Evolutionary conservation across 2,329 filamentous ascomycete genomes (phyloP).

Genomic region (Phoma sp.): DNA sequence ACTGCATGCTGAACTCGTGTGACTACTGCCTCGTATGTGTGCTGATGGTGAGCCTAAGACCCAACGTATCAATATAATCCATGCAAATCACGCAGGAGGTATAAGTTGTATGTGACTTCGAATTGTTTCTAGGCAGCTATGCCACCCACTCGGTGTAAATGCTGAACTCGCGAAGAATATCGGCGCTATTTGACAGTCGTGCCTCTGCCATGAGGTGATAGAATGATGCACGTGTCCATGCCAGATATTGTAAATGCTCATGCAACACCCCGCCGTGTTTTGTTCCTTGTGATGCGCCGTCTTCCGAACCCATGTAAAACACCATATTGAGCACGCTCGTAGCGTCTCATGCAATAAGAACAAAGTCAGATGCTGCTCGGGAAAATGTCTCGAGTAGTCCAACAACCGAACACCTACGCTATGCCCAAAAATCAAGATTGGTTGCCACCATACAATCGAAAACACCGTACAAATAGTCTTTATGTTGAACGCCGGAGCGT

Average conservation of each 20-base stretch:
- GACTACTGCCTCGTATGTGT: background rate
- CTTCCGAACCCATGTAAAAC: conserved; percentile 22
- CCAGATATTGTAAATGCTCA: conserved; percentile 27
- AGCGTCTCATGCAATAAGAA: conserved; percentile 32
- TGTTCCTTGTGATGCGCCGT: conserved; percentile 28
- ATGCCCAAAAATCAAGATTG: conserved; percentile 39
- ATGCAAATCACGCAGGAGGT: background rate
- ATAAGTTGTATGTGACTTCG: background rate
- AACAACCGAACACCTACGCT: conserved; percentile 46
- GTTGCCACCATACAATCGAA: conserved; percentile 28
- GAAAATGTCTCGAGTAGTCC: conserved; percentile 28
- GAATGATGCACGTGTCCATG: conserved; percentile 16
- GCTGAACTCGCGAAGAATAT: conserved; percentile 15
- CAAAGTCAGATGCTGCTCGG: conserved; percentile 24
- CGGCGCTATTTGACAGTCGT: conserved; percentile 14
- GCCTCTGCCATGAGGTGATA: conserved; percentile 10
- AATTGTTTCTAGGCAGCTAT: conserved; percentile 14
- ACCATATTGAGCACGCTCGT: conserved; percentile 20
- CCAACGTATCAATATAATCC: background rate
- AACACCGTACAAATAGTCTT: conserved; percentile 23
- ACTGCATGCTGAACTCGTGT: conserved; percentile 5
- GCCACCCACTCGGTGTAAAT: conserved; percentile 6
- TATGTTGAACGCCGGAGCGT: conserved; percentile 13
- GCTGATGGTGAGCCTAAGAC: background rate
- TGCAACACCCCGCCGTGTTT: conserved; percentile 26